phyloP scores from a whole-genome alignment of 371 early-diverging fungal genomes.

The Amoeboaphelidium protococcarum region DNA sequence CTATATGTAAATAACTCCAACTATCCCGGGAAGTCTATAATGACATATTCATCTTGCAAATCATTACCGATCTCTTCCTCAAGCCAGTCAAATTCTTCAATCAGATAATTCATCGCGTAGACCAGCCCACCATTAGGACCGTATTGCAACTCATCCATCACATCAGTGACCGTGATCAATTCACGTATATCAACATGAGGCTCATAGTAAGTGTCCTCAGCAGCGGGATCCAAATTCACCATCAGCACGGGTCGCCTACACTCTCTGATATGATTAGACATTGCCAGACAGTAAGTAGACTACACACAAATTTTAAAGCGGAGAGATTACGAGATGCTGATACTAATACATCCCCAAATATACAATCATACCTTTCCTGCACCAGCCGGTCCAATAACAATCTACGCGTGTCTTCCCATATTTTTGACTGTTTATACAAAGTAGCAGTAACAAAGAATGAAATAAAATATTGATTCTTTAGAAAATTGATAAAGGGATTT shows the following conservation, averaged over 20 bases:
- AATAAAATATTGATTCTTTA: no score
- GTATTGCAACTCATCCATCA: constrained; percentile 85
- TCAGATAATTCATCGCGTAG: constrained; percentile 68
- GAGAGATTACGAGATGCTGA: background rate
- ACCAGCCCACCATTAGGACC: constrained; percentile 98
- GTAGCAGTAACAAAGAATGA: no score
- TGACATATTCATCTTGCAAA: constrained; percentile 78
- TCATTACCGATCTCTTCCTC: constrained; percentile 59
- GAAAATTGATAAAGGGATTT: no score
- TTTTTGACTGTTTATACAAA: no score
- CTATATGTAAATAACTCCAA: background rate
- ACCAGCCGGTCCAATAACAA: constrained; percentile 94
- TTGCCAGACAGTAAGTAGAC: constrained; percentile 86
- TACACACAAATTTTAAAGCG: constrained; percentile 5
- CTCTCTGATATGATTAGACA: constrained; percentile 66
- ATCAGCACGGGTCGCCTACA: constrained; percentile 7
- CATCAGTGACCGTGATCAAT: constrained; percentile 83
- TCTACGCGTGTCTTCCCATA: constrained; percentile 64
- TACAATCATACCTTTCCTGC: constrained; percentile 46
- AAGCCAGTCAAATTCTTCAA: constrained; percentile 88
- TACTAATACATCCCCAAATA: background rate
- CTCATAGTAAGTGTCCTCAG: background rate
- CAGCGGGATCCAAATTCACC: constrained; percentile 17
- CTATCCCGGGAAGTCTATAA: constrained; percentile 92
- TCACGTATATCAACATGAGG: constrained; percentile 45